These are phyloP conservation scores for Raphanus sativus DNA, from an alignment of 345 rosid species.

Conservation along the genomic window DNA sequence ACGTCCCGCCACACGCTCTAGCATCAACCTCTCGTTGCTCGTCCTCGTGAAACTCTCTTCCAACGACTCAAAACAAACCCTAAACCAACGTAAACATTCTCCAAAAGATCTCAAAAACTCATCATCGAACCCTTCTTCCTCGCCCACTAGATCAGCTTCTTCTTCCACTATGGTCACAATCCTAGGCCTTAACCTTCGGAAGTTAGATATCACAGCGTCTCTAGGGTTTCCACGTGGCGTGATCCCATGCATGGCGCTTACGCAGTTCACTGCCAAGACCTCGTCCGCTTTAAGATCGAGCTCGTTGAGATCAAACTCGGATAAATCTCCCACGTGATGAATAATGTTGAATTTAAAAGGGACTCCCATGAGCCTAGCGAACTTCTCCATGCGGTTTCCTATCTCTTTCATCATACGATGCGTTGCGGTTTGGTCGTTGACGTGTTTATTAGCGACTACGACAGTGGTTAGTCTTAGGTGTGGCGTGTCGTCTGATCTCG, in stretches of 20 bases:
- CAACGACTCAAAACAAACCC: conserved; percentile 85
- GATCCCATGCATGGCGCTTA: conserved; percentile 64
- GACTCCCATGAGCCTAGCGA: conserved; percentile 98
- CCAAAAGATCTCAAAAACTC: conserved; percentile 70
- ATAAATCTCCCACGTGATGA: conserved; percentile 73
- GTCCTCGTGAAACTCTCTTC: conserved; percentile 80
- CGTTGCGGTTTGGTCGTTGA: conserved; percentile 40
- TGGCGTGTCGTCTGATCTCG: conserved; percentile 88
- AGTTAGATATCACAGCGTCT: conserved; percentile 63
- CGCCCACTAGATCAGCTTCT: conserved; percentile 73
- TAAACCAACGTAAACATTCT: conserved; percentile 82
- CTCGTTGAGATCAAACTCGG: conserved; percentile 57
- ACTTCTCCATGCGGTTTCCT: conserved; percentile 83
- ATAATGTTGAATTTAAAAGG: conserved; percentile 87
- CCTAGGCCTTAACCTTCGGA: conserved; percentile 65
- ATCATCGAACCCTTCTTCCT: conserved; percentile 42
- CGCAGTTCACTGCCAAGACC: conserved; percentile 80
- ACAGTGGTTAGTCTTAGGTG: conserved; percentile 73
- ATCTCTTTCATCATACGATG: conserved; percentile 92
- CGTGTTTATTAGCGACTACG: conserved; percentile 43
- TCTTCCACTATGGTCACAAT: conserved; percentile 83
- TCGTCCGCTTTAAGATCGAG: conserved; percentile 65
- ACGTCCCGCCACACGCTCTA: conserved; percentile 78
- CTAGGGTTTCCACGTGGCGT: conserved; percentile 51
- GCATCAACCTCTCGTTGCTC: conserved; percentile 84